These are phyloP conservation scores for Saccharomyces pastorianus DNA, from an alignment of 1,139 yeast species.

Conservation along the genomic window DNA sequence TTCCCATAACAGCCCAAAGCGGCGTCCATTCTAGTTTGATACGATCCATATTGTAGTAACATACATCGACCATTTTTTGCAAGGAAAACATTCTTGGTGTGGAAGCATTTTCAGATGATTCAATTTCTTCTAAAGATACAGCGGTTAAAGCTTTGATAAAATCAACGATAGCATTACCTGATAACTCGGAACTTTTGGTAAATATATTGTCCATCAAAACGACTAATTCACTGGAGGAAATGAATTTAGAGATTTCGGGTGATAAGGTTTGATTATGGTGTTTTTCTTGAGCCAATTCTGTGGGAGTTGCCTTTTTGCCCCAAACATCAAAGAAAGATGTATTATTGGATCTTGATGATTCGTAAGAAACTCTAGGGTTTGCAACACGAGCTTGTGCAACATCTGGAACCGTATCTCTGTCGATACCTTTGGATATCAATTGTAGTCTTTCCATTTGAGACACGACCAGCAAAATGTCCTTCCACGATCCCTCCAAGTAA, in stretches of 20 bases:
- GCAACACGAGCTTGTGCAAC: constrained; percentile 59
- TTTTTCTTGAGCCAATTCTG: constrained; percentile 43
- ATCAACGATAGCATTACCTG: constrained; percentile 77
- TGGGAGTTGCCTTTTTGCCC: constrained; percentile 40
- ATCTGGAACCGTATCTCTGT: constrained; percentile 80
- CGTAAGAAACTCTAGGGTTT: constrained; percentile 46
- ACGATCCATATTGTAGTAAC: constrained; percentile 95
- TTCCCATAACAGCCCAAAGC: constrained; percentile 90
- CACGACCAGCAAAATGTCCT: constrained; percentile 67
- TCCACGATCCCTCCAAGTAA: constrained; percentile 68
- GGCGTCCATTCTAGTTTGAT: constrained; percentile 96
- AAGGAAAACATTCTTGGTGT: constrained; percentile 88
- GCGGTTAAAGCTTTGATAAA: constrained; percentile 82
- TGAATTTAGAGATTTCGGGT: constrained; percentile 49
- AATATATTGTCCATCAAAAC: constrained; percentile 83
- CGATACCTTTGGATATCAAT: constrained; percentile 80
- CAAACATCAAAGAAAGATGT: constrained; percentile 32
- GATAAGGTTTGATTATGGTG: constrained; percentile 44
- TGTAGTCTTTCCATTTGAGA: constrained; percentile 90
- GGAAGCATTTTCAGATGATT: constrained; percentile 70
- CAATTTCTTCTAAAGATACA: constrained; percentile 86
- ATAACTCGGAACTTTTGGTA: constrained; percentile 69
- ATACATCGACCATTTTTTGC: constrained; percentile 93
- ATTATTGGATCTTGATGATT: constrained; percentile 39
- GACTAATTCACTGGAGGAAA: constrained; percentile 68